Evolutionary conservation across 1,139 yeast species (phyloP), one percentile per base, ranked within the genome.

Genomic region (Nakaseomyces nivariensis): DNA sequence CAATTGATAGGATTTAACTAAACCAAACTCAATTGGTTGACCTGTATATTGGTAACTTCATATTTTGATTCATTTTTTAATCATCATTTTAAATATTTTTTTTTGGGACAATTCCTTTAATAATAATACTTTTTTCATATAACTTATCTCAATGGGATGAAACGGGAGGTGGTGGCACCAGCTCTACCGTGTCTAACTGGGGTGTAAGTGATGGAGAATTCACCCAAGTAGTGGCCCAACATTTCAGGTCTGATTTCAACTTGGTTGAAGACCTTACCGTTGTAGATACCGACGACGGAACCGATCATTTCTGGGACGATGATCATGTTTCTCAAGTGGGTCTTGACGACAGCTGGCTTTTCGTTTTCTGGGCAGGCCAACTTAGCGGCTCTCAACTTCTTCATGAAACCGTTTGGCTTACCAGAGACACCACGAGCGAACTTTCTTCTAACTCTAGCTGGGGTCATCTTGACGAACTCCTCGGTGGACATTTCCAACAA

Each of bases 141-240:
- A 36, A 54, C 58, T 67, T 74, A 75, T 72, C 69, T 74, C 67
- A 75, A 74, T 67, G 90, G 89, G 71, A 82, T 81, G 82, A 83
- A 80, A 79, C 86, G 78, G 68, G 90, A 77, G 69, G 94, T 82
- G 76, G 87, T 82, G 75, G 87, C 85, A 83, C 96, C 96, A 71
- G 97, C 95, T 83, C 96, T 89, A 81, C 97, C 97, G 82, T 90
- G 97, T 83, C 95, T 87, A 74, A 92, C 97, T 73, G 99, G 98
- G 76, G 96, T 87, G 83, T 94, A 94, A 71, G 98, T 79, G 78
- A 94, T 92, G 72, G 98, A 92, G 87, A 94, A 92, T 81, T 94
- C 99, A 79, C 97, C 99, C 72, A 94, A 87, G 94, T 94, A 94
- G 85, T 90, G 96, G 73, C 98, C 98, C 73, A 90, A 90, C 98